Percentiles rank a stretch among this genome's conserved stretches.
phyloP scores from a whole-genome alignment of 805 yeast species.

The Nakazawaea siamensis region DNA sequence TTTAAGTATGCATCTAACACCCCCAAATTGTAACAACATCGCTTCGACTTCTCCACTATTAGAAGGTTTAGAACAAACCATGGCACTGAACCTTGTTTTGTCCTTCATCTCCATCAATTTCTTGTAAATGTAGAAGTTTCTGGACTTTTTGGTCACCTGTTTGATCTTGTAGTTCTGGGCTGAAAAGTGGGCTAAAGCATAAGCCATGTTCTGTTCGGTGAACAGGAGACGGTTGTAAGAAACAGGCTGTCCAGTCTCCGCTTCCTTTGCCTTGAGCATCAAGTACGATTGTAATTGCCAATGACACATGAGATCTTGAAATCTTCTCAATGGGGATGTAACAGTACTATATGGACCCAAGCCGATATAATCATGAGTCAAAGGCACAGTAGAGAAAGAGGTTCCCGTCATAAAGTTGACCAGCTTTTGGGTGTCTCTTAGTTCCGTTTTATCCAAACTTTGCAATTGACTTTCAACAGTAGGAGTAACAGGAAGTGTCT shows the following conservation, averaged over 20 bases:
- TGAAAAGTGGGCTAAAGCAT: conserved; percentile 34
- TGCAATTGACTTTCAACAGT: conserved; percentile 17
- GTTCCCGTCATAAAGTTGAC: conserved; percentile 46
- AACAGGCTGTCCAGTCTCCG: conserved; percentile 9
- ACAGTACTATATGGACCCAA: conserved; percentile 57
- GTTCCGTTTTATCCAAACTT: conserved; percentile 16
- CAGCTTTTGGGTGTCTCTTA: conserved; percentile 12
- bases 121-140: conserved; percentile 28
- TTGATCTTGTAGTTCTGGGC: conserved; percentile 32
- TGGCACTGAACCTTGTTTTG: conserved; percentile 19
- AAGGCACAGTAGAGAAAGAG: conserved; percentile 34
- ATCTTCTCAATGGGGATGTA: conserved; percentile 86
- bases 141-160: conserved; percentile 19
- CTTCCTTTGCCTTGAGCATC: too few relatives aligned
- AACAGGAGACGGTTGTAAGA: conserved; percentile 19
- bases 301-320: conserved; percentile 73
- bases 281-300: conserved; percentile 55
- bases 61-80: conserved; percentile 33
- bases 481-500: conserved; percentile 16
- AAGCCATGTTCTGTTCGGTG: conserved; percentile 23
- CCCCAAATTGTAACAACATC: conserved; percentile 22
- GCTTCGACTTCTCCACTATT: conserved; percentile 26
- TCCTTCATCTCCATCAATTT: conserved; percentile 16
- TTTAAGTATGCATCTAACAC: conserved; percentile 18
- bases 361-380: conserved; percentile 56